These are phyloP conservation scores for Aspergillus cejpii DNA, from an alignment of 2,329 filamentous ascomycete genomes.

Conservation along the genomic window DNA sequence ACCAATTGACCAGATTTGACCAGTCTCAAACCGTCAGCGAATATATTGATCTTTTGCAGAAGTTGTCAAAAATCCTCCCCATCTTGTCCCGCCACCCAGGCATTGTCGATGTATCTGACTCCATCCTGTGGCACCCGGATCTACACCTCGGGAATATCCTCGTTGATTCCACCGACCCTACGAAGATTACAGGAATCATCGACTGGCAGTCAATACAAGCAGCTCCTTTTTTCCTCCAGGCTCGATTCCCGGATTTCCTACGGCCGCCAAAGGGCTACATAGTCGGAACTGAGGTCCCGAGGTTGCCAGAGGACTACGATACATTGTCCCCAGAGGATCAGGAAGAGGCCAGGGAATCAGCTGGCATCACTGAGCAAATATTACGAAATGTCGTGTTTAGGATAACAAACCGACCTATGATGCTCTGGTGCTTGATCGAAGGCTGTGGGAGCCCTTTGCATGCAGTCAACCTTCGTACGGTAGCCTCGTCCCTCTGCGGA, in stretches of 20 bases:
- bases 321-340: slow-evolving; percentile 9
- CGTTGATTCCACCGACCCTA: slow-evolving; percentile 15
- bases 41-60: slow-evolving; percentile 15
- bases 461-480: slow-evolving; percentile 15
- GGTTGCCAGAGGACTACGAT: slow-evolving; percentile 14
- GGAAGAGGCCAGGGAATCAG: slow-evolving; percentile 6
- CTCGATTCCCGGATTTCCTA: slow-evolving; percentile 19
- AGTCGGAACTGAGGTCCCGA: slow-evolving; percentile 9
- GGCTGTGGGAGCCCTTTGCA: slow-evolving; percentile 19
- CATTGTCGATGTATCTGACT: slow-evolving; percentile 8
- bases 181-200: slow-evolving; percentile 21
- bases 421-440: slow-evolving; percentile 17
- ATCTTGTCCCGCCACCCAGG: slow-evolving; percentile 13
- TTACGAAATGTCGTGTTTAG: slow-evolving; percentile 19
- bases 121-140: slow-evolving; percentile 20
- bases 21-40: slow-evolving; percentile 14
- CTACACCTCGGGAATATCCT: slow-evolving; percentile 24
- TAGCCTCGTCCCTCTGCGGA: slow-evolving; percentile 15
- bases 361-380: slow-evolving; percentile 18
- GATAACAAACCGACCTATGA: slow-evolving; percentile 15
- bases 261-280: slow-evolving; percentile 16
- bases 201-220: slow-evolving; percentile 22
- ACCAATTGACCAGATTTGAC: slow-evolving; percentile 11
- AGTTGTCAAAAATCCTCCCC: slow-evolving; percentile 9
- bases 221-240: slow-evolving; percentile 20